These are phyloP conservation scores for Agroathelia rolfsii DNA, from an alignment of 1,284 basidiomycete genomes.

Conservation along the genomic window DNA sequence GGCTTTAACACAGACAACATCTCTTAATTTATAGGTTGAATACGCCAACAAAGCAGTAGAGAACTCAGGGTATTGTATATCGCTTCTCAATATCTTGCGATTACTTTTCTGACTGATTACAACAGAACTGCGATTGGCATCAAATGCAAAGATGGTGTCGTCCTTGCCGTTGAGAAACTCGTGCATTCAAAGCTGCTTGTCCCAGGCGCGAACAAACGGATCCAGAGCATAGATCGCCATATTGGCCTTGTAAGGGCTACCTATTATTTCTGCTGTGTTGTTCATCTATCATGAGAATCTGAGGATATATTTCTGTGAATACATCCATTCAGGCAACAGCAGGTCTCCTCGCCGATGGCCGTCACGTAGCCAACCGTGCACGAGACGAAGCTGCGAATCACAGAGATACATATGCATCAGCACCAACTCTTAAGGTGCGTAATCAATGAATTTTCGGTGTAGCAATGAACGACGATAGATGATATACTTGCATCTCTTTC, in stretches of 20 bases:
- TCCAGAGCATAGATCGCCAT: slow-evolving; percentile 89
- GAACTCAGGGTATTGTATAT: slow-evolving; percentile 76
- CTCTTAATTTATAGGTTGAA: slow-evolving; percentile 61
- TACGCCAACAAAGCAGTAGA: slow-evolving; percentile 98
- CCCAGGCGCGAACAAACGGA: slow-evolving; percentile 86
- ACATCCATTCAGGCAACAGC: slow-evolving; percentile 64
- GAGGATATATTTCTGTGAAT: slow-evolving; percentile 1
- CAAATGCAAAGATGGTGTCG: slow-evolving; percentile 87
- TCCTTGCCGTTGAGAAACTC: slow-evolving; percentile 95
- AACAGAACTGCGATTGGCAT: slow-evolving; percentile 83
- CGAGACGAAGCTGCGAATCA: slow-evolving; percentile 78
- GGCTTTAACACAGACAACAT: slow-evolving; percentile 10
- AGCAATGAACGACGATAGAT: slow-evolving; percentile 1
- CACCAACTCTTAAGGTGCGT: slow-evolving; percentile 73
- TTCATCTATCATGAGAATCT: slow-evolving; percentile 1
- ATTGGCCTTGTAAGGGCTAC: slow-evolving; percentile 67
- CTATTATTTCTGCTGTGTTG: background rate
- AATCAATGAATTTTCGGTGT: slow-evolving; percentile 11
- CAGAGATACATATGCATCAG: slow-evolving; percentile 68
- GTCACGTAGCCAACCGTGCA: slow-evolving; percentile 81
- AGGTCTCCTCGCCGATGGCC: slow-evolving; percentile 89
- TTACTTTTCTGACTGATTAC: slow-evolving; percentile 10
- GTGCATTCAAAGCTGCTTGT: slow-evolving; percentile 97
- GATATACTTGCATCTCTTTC: slow-evolving; percentile 6
- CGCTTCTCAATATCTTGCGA: slow-evolving; percentile 5